Conservation (phyloP, 805 yeast genomes). For the Yamadazyma ubonensis region DNA sequence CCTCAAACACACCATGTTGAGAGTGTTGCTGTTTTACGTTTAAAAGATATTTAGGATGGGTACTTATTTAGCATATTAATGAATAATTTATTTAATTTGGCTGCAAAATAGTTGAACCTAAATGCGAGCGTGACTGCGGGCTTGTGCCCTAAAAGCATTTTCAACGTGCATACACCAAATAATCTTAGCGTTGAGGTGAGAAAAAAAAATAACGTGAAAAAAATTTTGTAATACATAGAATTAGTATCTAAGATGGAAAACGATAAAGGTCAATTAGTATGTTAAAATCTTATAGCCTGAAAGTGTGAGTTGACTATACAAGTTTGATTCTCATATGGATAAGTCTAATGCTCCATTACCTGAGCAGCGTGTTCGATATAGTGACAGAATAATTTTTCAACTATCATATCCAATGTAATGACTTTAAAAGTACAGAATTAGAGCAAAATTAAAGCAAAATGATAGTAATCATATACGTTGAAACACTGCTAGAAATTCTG, state of each 20-base stretch:
- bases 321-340: too few relatives aligned
- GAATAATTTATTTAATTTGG: background rate
- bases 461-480: too few relatives aligned
- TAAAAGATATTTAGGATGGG: slow-evolving; percentile 12
- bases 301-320: background rate
- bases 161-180: slow-evolving; percentile 5
- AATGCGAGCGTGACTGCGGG: slow-evolving; percentile 13
- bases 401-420: too few relatives aligned
- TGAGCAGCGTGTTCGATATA: too few relatives aligned
- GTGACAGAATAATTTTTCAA: too few relatives aligned
- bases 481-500: too few relatives aligned
- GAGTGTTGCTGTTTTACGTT: slow-evolving; percentile 69
- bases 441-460: too few relatives aligned
- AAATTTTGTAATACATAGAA: slow-evolving; percentile 9
- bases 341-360: too few relatives aligned
- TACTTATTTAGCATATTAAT: slow-evolving; percentile 1
- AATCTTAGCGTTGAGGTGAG: slow-evolving; percentile 3
- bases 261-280: slow-evolving; percentile 99
- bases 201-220: slow-evolving; percentile 10
- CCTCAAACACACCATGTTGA: slow-evolving; percentile 94
- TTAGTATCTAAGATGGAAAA: slow-evolving; percentile 80
- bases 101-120: background rate
- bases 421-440: too few relatives aligned
- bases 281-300: slow-evolving; percentile 37
- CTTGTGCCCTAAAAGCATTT: slow-evolving; percentile 9